Base-by-base conservation (phyloP, 2,329 filamentous ascomycete genomes). In the Trichoderma oligosporum region DNA sequence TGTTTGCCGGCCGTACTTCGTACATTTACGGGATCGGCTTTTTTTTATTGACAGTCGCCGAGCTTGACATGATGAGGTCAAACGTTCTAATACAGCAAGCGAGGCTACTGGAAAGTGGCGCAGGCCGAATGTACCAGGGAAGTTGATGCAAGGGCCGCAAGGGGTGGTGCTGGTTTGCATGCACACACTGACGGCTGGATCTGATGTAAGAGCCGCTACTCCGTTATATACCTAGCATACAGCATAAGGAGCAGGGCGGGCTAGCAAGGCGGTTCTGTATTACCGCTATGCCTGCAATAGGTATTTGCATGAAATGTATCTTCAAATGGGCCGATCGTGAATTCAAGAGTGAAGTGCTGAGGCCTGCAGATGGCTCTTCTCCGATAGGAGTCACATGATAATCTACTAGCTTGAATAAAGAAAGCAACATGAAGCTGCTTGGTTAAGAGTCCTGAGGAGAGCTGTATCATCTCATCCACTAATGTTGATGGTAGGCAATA, bases 371-470 rank as follows among this genome's bases (percentile, higher is more conserved):
- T 36, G 29, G 20, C 11, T n/a, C n/a, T 33, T 36, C 29, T 54
- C 29, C 39, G 20, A 24, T 11, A n/a, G 24, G 20, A 27, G 25
- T 55, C 52, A 55, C 52, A 55, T 55, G 52, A 55, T 46, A 7
- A 4, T 27, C 41, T n/a, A n/a, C 11, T 20, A 24, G 52, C 46
- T 39, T 41, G 52, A 41, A 31, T 46, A 55, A 38, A 22, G 24
- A 38, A 16, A n/a, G 16, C 4, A 38, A 20, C 4, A n/a, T 29
- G 5, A 29, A 27, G 16, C 31, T 31, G 24, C 25, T n/a, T 22
- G n/a, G n/a, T n/a, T n/a, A n/a, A n/a, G 9, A 36, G 36, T n/a
- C 22, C 41, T 5, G 14, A n/a, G 20, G 22, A 36, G 31, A 36
- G 31, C 22, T 29, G 41, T 46, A 36, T 29, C 18, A 29, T 29